Evolutionary conservation across 495 filamentous ascomycete genomes (phyloP).

Genomic region (Penicillium turbatum): DNA sequence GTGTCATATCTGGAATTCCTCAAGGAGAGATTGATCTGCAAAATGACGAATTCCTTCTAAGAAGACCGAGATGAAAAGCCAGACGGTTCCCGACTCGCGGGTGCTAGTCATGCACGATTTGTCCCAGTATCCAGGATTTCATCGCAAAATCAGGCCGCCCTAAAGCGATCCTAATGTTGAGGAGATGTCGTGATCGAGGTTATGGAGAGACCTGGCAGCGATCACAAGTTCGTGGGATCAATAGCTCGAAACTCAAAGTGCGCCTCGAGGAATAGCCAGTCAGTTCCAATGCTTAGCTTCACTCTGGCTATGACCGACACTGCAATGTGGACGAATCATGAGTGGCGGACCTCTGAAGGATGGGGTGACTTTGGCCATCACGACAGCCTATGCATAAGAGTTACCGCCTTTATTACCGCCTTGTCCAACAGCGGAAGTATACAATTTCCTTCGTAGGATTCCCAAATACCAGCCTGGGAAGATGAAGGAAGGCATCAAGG

Average conservation of each 20-base stretch:
- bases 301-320: background rate
- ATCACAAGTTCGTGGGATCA: conserved; percentile 7
- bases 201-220: background rate
- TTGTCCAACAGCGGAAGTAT: too few relatives aligned
- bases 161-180: conserved; percentile 2
- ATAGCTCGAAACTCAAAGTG: conserved; percentile 2
- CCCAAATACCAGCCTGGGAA: too few relatives aligned
- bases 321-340: background rate
- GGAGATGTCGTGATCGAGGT: conserved; percentile 15
- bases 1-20: conserved; percentile 7
- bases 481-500: too few relatives aligned
- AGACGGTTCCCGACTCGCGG: background rate
- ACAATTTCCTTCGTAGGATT: too few relatives aligned
- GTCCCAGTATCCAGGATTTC: background rate
- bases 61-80: background rate
- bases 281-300: background rate
- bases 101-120: background rate
- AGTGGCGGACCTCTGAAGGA: too few relatives aligned
- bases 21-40: conserved; percentile 14
- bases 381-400: too few relatives aligned
- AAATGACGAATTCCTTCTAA: conserved; percentile 14
- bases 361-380: too few relatives aligned
- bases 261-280: background rate
- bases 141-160: conserved; percentile 3
- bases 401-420: too few relatives aligned